These are phyloP conservation scores for Priceomyces medius DNA, from an alignment of 805 yeast species.

Conservation along the genomic window DNA sequence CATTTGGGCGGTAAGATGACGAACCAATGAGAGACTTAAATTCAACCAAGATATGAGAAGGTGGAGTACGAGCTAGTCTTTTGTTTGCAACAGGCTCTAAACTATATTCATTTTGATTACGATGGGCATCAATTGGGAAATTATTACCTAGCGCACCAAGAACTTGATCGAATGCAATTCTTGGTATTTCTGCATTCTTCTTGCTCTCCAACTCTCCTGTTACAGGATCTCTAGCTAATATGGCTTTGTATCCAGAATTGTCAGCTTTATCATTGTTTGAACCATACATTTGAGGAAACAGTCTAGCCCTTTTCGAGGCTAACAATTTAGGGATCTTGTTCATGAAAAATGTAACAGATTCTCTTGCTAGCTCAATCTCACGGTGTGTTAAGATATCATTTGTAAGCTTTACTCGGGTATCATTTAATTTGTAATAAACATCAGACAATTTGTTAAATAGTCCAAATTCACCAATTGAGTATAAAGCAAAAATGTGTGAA, in stretches of 20 bases:
- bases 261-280: constrained; percentile 45
- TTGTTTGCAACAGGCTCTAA: constrained; percentile 47
- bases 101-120: constrained; percentile 23
- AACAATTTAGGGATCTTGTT: constrained; percentile 62
- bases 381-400: constrained; percentile 52
- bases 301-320: constrained; percentile 40
- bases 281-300: constrained; percentile 39
- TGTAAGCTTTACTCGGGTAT: constrained; percentile 52
- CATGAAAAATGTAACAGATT: constrained; percentile 51
- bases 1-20: constrained; percentile 59
- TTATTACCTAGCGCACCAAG: constrained; percentile 70
- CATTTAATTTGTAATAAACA: constrained; percentile 58
- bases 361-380: constrained; percentile 50
- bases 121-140: constrained; percentile 54
- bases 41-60: constrained; percentile 72
- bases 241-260: constrained; percentile 64
- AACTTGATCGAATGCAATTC: constrained; percentile 65
- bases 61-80: constrained; percentile 49
- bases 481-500: constrained; percentile 66
- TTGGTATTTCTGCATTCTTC: constrained; percentile 48
- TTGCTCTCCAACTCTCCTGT: constrained; percentile 56
- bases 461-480: constrained; percentile 68
- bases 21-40: constrained; percentile 67
- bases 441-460: constrained; percentile 54
- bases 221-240: constrained; percentile 60